A percentile compares a stretch with the other conserved stretches of the same genome.
These are phyloP conservation scores for Nemania diffusa DNA, from an alignment of 2,329 filamentous ascomycete genomes.

Conservation along the genomic window DNA sequence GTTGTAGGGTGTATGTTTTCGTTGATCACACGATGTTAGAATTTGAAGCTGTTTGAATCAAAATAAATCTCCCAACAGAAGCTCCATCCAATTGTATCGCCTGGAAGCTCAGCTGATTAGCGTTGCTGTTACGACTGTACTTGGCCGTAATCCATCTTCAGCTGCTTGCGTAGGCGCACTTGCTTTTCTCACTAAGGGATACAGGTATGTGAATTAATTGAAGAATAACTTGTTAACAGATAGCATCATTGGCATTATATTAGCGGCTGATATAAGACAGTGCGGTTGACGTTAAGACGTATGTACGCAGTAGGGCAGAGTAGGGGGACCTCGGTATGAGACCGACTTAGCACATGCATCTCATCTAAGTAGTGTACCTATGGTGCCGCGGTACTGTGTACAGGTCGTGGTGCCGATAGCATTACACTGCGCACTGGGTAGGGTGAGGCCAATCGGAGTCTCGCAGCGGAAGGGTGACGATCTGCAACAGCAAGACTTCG, in stretches of 20 bases:
- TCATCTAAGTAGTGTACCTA: neutral
- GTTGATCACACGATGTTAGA: neutral
- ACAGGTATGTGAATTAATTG: neutral
- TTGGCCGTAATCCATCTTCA: slow-evolving; percentile 23
- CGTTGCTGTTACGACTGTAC: slow-evolving; percentile 16
- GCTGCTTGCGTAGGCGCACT: slow-evolving; percentile 18
- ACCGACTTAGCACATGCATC: neutral
- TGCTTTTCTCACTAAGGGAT: neutral
- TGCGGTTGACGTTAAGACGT: no score
- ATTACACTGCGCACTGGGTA: neutral
- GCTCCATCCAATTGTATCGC: neutral
- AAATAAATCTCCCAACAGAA: neutral
- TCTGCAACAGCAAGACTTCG: slow-evolving; percentile 18
- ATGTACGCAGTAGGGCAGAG: neutral
- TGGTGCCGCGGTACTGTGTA: slow-evolving; percentile 8
- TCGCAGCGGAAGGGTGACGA: slow-evolving; percentile 20
- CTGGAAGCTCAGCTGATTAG: slow-evolving; percentile 17
- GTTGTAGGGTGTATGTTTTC: neutral
- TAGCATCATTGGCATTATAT: neutral
- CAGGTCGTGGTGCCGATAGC: neutral
- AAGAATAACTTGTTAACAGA: neutral
- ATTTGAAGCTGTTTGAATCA: neutral
- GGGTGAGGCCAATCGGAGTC: slow-evolving; percentile 31
- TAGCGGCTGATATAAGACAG: neutral
- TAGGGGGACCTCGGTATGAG: neutral